Evolutionary conservation across 371 early-diverging fungal genomes (phyloP).

Genomic region (Rhizopus sp.): DNA sequence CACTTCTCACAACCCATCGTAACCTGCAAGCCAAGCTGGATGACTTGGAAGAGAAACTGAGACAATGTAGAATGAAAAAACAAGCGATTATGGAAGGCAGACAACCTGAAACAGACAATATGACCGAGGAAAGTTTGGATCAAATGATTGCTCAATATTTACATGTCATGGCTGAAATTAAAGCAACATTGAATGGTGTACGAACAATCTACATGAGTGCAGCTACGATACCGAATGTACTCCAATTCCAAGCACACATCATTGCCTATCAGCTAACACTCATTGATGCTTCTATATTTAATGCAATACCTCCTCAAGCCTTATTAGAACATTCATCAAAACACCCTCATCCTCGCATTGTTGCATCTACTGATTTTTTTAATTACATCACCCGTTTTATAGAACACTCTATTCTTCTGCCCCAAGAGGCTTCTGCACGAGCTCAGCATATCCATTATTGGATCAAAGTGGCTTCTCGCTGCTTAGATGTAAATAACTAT

Average conservation of each 20-base stretch:
- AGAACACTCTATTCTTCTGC: slow-evolving; percentile 71
- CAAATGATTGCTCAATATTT: slow-evolving; percentile 48
- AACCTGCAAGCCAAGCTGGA: slow-evolving; percentile 40
- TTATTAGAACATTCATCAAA: slow-evolving; percentile 70
- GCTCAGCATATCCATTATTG: slow-evolving; percentile 71
- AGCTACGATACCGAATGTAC: slow-evolving; percentile 62
- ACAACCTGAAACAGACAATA: slow-evolving; percentile 2
- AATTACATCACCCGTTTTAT: slow-evolving; percentile 79
- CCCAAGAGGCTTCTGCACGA: slow-evolving; percentile 61
- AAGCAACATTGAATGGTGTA: slow-evolving; percentile 58
- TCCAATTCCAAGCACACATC: slow-evolving; percentile 66
- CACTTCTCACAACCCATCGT: slow-evolving; percentile 58
- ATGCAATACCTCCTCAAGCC: slow-evolving; percentile 66
- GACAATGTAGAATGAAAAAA: slow-evolving; percentile 27
- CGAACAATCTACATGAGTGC: slow-evolving; percentile 60
- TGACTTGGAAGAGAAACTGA: slow-evolving; percentile 39
- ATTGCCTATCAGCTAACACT: slow-evolving; percentile 76
- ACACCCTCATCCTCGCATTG: slow-evolving; percentile 67
- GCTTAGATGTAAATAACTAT: slow-evolving; percentile 69
- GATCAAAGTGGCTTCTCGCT: slow-evolving; percentile 72
- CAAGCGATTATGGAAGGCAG: slow-evolving; percentile 17
- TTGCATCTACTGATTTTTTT: slow-evolving; percentile 80
- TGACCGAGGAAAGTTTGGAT: slow-evolving; percentile 45
- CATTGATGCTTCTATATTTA: slow-evolving; percentile 73
- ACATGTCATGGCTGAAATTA: slow-evolving; percentile 45